phyloP scores from a whole-genome alignment of 2,329 filamentous ascomycete species.

The Colletotrichum gloeosporioides region DNA sequence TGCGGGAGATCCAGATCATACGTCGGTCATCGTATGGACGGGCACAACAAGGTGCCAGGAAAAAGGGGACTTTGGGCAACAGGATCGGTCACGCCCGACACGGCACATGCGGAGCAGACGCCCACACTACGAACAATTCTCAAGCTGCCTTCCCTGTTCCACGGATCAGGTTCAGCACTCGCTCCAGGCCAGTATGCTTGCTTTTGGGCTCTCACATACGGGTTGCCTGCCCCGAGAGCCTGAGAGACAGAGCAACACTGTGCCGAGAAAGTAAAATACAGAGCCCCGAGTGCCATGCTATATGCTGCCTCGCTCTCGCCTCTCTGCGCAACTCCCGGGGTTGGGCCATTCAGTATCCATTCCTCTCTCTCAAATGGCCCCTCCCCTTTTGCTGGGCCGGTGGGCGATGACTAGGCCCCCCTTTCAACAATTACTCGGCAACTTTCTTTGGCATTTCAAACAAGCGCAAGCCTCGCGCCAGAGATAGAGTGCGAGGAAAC shows the following conservation, averaged over 20 bases:
- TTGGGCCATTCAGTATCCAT: not conserved
- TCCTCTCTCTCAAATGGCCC: not conserved
- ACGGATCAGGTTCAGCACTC: not conserved
- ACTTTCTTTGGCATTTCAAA: not conserved
- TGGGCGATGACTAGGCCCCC: not conserved
- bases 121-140: not conserved
- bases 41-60: not conserved
- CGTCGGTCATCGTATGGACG: not conserved
- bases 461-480: not conserved
- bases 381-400: not conserved
- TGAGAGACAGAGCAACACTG: not conserved
- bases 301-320: not conserved
- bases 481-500: not conserved
- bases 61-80: not conserved
- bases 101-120: slow-evolving; percentile 6
- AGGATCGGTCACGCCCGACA: slow-evolving; percentile 1
- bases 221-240: not conserved
- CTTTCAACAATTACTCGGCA: not conserved
- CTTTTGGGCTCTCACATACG: not conserved
- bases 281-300: not conserved
- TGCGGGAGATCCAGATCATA: slow-evolving; percentile 8
- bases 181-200: not conserved
- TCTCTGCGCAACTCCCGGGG: not conserved
- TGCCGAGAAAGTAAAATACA: not conserved
- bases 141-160: not conserved